phyloP scores from a whole-genome alignment of 176 grass and related monocot genomes.

The Aechmea fasciata region DNA sequence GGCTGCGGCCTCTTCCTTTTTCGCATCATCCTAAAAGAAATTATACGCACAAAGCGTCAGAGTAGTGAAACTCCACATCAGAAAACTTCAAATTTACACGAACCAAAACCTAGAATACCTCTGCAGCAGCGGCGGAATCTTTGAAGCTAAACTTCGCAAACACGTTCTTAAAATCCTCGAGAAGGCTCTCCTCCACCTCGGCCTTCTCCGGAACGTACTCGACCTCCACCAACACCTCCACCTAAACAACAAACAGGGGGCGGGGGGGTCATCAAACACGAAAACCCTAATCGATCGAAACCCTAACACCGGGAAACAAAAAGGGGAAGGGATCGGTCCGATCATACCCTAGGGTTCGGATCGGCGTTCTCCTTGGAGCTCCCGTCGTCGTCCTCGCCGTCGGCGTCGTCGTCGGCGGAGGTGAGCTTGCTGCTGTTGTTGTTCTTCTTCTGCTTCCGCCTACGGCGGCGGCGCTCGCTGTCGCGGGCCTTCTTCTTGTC shows the following conservation, averaged over 20 bases:
- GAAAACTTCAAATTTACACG: not conserved
- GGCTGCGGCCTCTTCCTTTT: constrained; percentile 44
- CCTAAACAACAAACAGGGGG: not conserved
- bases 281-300: not conserved
- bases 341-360: constrained; percentile 17
- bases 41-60: not conserved
- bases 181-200: constrained; percentile 51
- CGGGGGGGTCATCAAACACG: not conserved
- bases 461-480: constrained; percentile 41
- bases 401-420: not conserved
- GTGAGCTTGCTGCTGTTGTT: constrained; percentile 3
- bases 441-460: constrained; percentile 64
- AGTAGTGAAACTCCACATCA: not conserved
- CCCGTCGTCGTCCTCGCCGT: not conserved
- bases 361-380: constrained; percentile 18
- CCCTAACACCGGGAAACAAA: not conserved
- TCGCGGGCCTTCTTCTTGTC: constrained; percentile 41
- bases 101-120: constrained; percentile 22
- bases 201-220: constrained; percentile 85
- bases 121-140: constrained; percentile 27
- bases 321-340: not conserved
- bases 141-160: constrained; percentile 90
- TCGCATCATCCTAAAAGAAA: constrained; percentile 39
- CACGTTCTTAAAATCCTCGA: constrained; percentile 64
- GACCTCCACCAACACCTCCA: constrained; percentile 45